Evolutionary conservation across 805 yeast genomes (phyloP).

Genomic region (Candida nitratophila): DNA sequence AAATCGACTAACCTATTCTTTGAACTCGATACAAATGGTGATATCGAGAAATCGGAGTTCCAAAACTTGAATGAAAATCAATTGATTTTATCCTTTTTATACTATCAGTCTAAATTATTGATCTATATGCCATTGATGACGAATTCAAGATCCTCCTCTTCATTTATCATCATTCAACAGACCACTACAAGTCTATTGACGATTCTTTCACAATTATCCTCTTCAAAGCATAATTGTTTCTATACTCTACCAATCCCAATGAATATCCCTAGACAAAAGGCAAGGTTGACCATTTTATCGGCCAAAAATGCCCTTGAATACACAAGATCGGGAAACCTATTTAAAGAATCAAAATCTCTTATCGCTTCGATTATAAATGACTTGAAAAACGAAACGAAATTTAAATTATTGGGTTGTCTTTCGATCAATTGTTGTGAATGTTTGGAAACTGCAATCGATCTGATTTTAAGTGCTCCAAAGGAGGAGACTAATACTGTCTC

Average conservation of each 20-base stretch:
- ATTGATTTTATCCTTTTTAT: constrained; percentile 47
- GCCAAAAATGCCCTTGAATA: constrained; percentile 78
- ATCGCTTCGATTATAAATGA: constrained; percentile 43
- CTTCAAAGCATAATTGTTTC: constrained; percentile 29
- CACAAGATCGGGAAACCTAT: constrained; percentile 74
- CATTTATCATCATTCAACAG: constrained; percentile 63
- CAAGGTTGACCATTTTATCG: constrained; percentile 55
- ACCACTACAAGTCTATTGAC: constrained; percentile 56
- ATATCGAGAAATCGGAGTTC: constrained; percentile 29
- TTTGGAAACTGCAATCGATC: constrained; percentile 52
- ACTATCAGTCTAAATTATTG: constrained; percentile 55
- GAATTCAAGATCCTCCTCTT: constrained; percentile 38
- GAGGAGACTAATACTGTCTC: no score
- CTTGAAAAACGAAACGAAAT: constrained; percentile 42
- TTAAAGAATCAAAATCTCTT: constrained; percentile 58
- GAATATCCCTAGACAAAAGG: constrained; percentile 54
- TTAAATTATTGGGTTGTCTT: constrained; percentile 54
- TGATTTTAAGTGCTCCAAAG: constrained; percentile 47
- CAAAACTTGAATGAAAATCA: constrained; percentile 35
- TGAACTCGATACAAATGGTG: constrained; percentile 55
- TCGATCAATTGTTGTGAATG: constrained; percentile 49
- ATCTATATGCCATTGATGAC: constrained; percentile 61
- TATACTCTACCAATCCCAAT: constrained; percentile 55
- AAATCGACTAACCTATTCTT: constrained; percentile 50
- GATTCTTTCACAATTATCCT: constrained; percentile 32